Percentiles rank a stretch among this genome's conserved stretches.
Conservation (phyloP, 2,329 filamentous ascomycete species). For the Colletotrichum eremochloae region DNA sequence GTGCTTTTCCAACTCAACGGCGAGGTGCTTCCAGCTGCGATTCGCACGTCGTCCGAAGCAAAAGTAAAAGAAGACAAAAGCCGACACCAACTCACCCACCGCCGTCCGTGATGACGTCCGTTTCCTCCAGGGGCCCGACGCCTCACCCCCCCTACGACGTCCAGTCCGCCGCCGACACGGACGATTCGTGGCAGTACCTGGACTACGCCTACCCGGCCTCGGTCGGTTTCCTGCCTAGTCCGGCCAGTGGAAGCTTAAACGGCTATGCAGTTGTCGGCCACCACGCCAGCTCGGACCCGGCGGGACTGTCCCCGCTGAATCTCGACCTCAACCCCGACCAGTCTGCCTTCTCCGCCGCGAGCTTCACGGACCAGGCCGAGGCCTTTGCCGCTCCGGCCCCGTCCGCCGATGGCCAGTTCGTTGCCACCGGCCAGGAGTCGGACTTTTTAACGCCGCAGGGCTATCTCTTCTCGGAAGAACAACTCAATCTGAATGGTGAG, state of each 20-base stretch:
- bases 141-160: conserved; percentile 58
- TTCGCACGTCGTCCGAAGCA: neutral
- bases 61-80: neutral
- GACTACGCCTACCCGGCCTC: conserved; percentile 55
- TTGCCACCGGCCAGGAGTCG: conserved; percentile 46
- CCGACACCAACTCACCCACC: conserved; percentile 9
- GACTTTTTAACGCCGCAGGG: conserved; percentile 56
- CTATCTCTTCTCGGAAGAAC: conserved; percentile 54
- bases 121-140: conserved; percentile 55
- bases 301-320: conserved; percentile 58
- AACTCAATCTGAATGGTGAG: conserved; percentile 52
- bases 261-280: conserved; percentile 64
- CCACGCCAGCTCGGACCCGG: conserved; percentile 48
- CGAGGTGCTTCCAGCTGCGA: neutral
- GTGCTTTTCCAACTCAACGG: neutral
- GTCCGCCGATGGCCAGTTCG: conserved; percentile 49
- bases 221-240: conserved; percentile 63
- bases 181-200: conserved; percentile 62
- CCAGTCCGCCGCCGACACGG: conserved; percentile 55
- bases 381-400: conserved; percentile 49
- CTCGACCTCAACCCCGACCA: conserved; percentile 58
- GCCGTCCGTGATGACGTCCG: conserved; percentile 52
- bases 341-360: conserved; percentile 51
- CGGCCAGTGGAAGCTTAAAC: conserved; percentile 64
- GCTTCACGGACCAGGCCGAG: conserved; percentile 51